phyloP scores from a whole-genome alignment of 768 basidiomycete genomes.

The Punctularia strigosozonata region DNA sequence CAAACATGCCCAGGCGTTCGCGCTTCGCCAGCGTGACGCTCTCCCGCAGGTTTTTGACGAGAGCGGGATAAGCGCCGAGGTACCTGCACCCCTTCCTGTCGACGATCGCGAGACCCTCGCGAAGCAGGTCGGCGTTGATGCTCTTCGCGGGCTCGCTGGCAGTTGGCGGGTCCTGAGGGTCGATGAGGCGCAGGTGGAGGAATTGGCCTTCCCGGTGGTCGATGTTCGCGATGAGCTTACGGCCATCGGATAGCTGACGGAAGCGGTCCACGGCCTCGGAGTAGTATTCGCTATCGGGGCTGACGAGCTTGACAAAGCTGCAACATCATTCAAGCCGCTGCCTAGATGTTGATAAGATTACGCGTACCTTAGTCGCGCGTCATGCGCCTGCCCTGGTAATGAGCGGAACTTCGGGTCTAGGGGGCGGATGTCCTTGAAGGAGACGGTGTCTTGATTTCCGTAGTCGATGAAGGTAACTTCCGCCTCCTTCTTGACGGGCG shows the following conservation, averaged over 20 bases:
- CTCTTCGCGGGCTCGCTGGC: too few relatives aligned
- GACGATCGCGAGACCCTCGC: slow-evolving; percentile 76
- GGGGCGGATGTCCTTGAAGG: slow-evolving; percentile 78
- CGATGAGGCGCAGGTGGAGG: slow-evolving; percentile 86
- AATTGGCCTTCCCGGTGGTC: slow-evolving; percentile 73
- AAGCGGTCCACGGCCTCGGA: slow-evolving; percentile 80
- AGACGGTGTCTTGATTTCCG: slow-evolving; percentile 85
- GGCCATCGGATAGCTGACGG: slow-evolving; percentile 77
- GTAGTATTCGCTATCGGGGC: slow-evolving; percentile 77
- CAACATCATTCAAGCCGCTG: slow-evolving; percentile 1
- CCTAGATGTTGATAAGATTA: not conserved
- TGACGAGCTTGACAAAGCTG: slow-evolving; percentile 81
- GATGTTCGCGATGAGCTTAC: slow-evolving; percentile 91
- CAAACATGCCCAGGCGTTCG: slow-evolving; percentile 74
- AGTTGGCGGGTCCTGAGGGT: slow-evolving; percentile 60
- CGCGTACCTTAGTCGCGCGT: slow-evolving; percentile 78
- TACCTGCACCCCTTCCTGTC: slow-evolving; percentile 75
- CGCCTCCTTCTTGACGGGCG: slow-evolving; percentile 84
- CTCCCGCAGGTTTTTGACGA: slow-evolving; percentile 53
- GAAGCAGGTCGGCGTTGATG: slow-evolving; percentile 84
- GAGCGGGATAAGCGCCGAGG: slow-evolving; percentile 52
- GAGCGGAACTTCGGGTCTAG: slow-evolving; percentile 85
- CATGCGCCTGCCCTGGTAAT: slow-evolving; percentile 87
- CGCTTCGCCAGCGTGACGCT: slow-evolving; percentile 56
- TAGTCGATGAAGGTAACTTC: slow-evolving; percentile 94